These are phyloP conservation scores for Colletotrichum euphorbiae DNA, from an alignment of 2,329 filamentous ascomycete species.

Conservation along the genomic window DNA sequence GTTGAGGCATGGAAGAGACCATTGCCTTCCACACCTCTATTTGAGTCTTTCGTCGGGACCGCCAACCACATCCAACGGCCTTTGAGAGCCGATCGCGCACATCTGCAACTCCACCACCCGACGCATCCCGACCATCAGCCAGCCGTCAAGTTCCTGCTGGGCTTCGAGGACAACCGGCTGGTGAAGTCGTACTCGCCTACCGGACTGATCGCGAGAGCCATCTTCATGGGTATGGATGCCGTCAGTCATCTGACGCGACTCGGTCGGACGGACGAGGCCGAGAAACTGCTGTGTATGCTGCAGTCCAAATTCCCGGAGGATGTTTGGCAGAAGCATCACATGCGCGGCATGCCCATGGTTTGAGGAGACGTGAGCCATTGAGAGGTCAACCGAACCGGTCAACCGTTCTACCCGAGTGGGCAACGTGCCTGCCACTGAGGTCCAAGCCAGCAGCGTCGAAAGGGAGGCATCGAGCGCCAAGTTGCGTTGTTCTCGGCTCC, in stretches of 20 bases:
- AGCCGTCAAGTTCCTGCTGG: conserved; percentile 60
- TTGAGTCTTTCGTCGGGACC: conserved; percentile 64
- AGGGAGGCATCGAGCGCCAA: no score
- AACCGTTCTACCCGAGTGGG: no score
- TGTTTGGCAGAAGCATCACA: conserved; percentile 3
- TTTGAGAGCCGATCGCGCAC: conserved; percentile 60
- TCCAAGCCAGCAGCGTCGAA: no score
- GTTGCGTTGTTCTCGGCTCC: no score
- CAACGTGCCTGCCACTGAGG: no score
- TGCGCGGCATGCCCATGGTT: neutral
- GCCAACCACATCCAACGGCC: conserved; percentile 53
- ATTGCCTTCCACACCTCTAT: conserved; percentile 60
- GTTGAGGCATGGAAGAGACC: conserved; percentile 60
- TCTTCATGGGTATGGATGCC: conserved; percentile 51
- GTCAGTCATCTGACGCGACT: conserved; percentile 56
- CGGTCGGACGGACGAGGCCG: conserved; percentile 56
- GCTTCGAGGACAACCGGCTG: conserved; percentile 34
- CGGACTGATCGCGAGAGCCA: conserved; percentile 20
- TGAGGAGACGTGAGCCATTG: neutral
- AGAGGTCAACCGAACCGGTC: no score
- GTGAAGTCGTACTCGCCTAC: neutral
- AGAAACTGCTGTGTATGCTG: conserved; percentile 53
- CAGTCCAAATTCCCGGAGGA: conserved; percentile 49
- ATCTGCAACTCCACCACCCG: conserved; percentile 67
- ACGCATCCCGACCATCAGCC: conserved; percentile 59